A percentile compares a stretch with the other conserved stretches of the same genome.
phyloP scores from a whole-genome alignment of 1,139 yeast species.

The Diutina sp. region DNA sequence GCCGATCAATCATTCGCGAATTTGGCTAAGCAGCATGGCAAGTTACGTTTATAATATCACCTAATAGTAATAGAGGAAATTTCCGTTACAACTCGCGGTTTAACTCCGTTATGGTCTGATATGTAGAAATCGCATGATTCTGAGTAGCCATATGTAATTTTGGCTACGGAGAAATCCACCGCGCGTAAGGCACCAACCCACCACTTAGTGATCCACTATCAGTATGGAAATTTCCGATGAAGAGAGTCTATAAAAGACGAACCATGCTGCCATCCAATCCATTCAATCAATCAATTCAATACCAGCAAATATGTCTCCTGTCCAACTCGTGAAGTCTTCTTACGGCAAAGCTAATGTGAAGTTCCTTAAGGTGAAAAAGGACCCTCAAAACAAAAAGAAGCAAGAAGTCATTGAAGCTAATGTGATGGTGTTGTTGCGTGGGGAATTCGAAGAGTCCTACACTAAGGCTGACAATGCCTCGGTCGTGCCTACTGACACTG shows the following conservation, averaged over 20 bases:
- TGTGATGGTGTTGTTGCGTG: constrained; percentile 61
- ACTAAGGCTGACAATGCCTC: constrained; percentile 78
- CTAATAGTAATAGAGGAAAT: background rate
- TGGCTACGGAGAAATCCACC: constrained; percentile 1
- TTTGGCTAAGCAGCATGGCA: background rate
- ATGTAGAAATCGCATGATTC: background rate
- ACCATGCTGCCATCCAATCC: background rate
- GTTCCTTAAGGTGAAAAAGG: constrained; percentile 75
- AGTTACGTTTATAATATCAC: background rate
- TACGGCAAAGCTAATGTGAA: constrained; percentile 92
- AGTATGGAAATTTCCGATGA: background rate
- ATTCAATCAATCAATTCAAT: background rate
- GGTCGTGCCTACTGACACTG: constrained; percentile 92
- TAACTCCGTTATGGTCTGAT: background rate
- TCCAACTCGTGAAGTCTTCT: constrained; percentile 12
- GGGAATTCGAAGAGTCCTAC: constrained; percentile 67
- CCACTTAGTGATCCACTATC: background rate
- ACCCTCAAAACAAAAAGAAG: constrained; percentile 50
- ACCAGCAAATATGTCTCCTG: constrained; percentile 1
- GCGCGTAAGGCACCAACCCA: constrained; percentile 6
- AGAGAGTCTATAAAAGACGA: background rate
- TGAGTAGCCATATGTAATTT: background rate
- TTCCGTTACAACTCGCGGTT: background rate
- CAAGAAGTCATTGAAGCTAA: constrained; percentile 83
- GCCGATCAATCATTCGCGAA: background rate